Evolutionary conservation across 169 alveolate genomes (phyloP), one percentile per base, ranked within the genome.

Genomic region (Plasmodium malariae): DNA sequence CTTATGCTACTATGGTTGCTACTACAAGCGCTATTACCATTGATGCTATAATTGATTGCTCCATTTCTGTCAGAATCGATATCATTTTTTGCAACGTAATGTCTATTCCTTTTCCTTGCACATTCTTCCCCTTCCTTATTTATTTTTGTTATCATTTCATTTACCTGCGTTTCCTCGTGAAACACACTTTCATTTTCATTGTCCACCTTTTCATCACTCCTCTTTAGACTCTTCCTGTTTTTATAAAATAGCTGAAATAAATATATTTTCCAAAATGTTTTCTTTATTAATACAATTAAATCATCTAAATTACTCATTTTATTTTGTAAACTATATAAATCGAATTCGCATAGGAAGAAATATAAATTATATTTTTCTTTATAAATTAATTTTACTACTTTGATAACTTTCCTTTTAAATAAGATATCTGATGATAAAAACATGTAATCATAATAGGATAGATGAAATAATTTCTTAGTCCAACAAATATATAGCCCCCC

Each of bases 401-500:
- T 83, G 67, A 83, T 68, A 68, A 83, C 91, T 34, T 83, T 83
- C 37, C 91, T 65, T 55, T 83, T 83, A 54, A 83, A 32, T 28
- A 83, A 67, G 19, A 83, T 54, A 54, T 83, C 91, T 11, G 91
- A 83, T 54, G 91, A 68, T 51, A 83, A 83, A 67, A 54, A 83
- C 83, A 83, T 83, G 36, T 62, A 83, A 83, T 83, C 91, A 32
- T 83, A 83, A 49, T 43, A 83, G 17, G 86, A 43, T 36, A 83
- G 54, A 59, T 51, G 91, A 71, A 83, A 83, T 12, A 54, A 36
- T 21, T 67, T 83, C n/a, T 83, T 83, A 6, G 34, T 67, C 91
- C 91, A 83, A 59, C 91, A 83, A 3, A 83, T 83, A 72, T 36
- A 83, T 68, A 83, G 19, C 9, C 91, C 91, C 30, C 91, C 91